Evolutionary conservation across 345 rosid genomes (phyloP), one percentile per base, ranked within the genome.

Genomic region (Salix brachista): DNA sequence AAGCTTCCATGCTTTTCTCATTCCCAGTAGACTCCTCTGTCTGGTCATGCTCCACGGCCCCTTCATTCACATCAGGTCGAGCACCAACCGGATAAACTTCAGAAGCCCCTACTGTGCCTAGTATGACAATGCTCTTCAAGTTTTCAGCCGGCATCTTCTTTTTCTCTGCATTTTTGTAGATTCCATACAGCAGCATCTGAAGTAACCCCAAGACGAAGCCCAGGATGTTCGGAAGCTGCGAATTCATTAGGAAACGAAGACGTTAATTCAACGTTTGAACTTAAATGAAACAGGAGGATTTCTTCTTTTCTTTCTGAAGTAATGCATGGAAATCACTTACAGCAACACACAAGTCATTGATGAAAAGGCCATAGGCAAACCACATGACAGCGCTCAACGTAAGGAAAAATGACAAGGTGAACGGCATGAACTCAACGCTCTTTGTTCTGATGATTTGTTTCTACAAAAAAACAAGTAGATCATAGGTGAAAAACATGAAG

Each of bases 341-440:
- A 41, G 93, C 92, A 28, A 96, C 83, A 70, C 98, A 90, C 8
- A 84, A 70, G 84, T 96, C 96, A 36, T 84, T 77, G 4, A 65
- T 67, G 67, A 90, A 81, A 30, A 92, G 73, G 6, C 99, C 99
- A 58, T 93, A 96, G 34, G 83, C 82, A 77, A 93, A 92, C 99
- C 99, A 93, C 84, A 87, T 81, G 30, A 89, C 68, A 17, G 99
- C 99, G 69, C 91, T 89, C 74, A 93, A 32, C 26, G 98, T 93
- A 37, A 96, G 94, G 85, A 85, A 91, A 80, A 93, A 85, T 17
- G 99, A 93, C 25, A 96, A 77, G 74, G 81, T 80, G 74, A 96
- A 89, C 2, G 99, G 99, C 99, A 96, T 96, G 86, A 88, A 96
- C 75, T 92, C 97, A 11, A 96, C 99, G 54, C 99, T 96, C 62